Base-by-base conservation (phyloP, 176 grass and related monocot species). In the Avena eriantha region DNA sequence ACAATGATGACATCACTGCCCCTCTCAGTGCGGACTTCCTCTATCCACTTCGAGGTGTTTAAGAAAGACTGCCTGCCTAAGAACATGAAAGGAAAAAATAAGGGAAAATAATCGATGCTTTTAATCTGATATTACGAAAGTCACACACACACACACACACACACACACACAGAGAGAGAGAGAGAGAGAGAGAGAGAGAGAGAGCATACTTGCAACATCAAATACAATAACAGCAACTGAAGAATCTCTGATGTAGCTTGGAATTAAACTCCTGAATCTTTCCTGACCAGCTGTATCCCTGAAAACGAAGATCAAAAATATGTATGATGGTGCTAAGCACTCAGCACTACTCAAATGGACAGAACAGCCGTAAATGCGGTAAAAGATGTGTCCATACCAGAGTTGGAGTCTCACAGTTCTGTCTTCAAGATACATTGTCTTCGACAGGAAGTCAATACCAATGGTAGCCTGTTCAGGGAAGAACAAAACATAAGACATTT, bases 1-100 rank as follows among this genome's bases (percentile, higher is more conserved):
- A 98, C 96, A 89, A 98, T 96, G 65, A 98, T 98, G 77, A 98
- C 93, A 90, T 98, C 96, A 86, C 96, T 98, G 70, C 96, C 93
- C 71, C 93, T 93, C 88, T 98, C 96, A 61, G 96, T 96, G 79
- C 91, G 93, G 45, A 98, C 96, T 91, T 98, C 96, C 80, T 98
- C 96, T 47, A 98, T 98, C 96, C 96, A 98, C 85, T 98, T 98
- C 50, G 93, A 98, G 82, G 96, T 98, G 89, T 98, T 98, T 23
- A 98, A 90, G 92, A 98, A 98, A 75, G 96, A 96, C 66, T 98
- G 93, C 58, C 93, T 86, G 84, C 96, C 96, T 98, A 85, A 78
- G 17, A 85, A 12, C 75, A 77, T 59, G 35, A 47, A 88, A 24
- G 57, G 26, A 51, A 84, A 84, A 46, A 80, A 12, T 46, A 49